Conservation (phyloP, 2,329 filamentous ascomycete species). For the Exserohilum turcica region DNA sequence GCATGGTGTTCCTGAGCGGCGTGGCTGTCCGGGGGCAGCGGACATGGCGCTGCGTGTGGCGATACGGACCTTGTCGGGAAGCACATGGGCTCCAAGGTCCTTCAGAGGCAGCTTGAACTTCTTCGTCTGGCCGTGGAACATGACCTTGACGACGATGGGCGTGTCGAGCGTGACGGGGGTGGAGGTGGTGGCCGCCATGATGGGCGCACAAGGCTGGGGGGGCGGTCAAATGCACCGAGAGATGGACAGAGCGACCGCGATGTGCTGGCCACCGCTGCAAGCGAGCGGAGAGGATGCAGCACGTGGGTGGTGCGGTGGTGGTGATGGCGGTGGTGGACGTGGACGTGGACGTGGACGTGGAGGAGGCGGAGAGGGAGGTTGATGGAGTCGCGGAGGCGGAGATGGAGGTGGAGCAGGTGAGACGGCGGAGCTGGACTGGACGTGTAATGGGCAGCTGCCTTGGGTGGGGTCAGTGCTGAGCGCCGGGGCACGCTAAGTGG, state of each 20-base stretch:
- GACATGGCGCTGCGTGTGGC: background rate
- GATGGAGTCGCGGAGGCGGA: constrained; percentile 15
- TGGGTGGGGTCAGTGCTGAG: constrained; percentile 21
- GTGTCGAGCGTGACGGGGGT: constrained; percentile 67
- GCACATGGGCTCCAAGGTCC: constrained; percentile 74
- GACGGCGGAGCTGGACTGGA: constrained; percentile 19
- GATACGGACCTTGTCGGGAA: constrained; percentile 81
- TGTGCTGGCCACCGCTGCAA: constrained; percentile 8
- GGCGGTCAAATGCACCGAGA: constrained; percentile 32
- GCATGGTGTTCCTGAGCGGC: constrained; percentile 4
- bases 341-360: too few relatives aligned
- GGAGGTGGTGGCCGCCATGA: constrained; percentile 48
- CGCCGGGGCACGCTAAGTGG: constrained; percentile 7
- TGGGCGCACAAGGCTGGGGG: constrained; percentile 37
- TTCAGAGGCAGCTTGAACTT: constrained; percentile 89
- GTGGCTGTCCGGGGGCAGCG: background rate
- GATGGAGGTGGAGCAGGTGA: constrained; percentile 21
- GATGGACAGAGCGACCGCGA: constrained; percentile 15
- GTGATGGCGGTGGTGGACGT: constrained; percentile 5
- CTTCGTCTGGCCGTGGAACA: constrained; percentile 73
- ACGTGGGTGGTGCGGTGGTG: constrained; percentile 1
- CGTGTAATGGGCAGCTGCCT: constrained; percentile 25
- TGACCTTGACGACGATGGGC: constrained; percentile 83
- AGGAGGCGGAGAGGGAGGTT: constrained; percentile 6
- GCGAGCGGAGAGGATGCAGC: constrained; percentile 7